Base-by-base conservation (phyloP, 306 rosid genomes). In the Ceratonia siliqua region DNA sequence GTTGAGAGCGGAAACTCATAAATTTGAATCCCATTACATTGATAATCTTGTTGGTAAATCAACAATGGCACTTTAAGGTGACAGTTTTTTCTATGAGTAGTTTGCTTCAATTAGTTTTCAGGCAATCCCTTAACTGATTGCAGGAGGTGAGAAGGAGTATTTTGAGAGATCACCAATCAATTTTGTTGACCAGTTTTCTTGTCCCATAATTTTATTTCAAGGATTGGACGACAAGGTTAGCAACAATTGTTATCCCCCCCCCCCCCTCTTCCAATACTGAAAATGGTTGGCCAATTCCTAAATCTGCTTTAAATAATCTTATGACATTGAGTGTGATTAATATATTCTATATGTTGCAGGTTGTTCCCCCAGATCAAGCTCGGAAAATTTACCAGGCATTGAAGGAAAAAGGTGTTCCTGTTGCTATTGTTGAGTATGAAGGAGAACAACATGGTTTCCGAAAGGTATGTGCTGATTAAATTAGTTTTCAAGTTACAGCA, bases 161-260 rank as follows among this genome's bases (percentile, higher is more conserved):
- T 79, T 75, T 36, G 92, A 92, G 62, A 88, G 92, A 83, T 88
- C 97, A 17, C 99, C 99, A 0, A 89, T 94, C 79, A 92, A 92
- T 81, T 90, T 77, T 50, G 87, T 86, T 32, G 89, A 90, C 53
- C 82, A 90, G 25, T 90, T 94, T 81, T 92, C 99, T 65, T 92
- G 96, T 80, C 96, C 97, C 30, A 83, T 89, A 72, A 94, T 94
- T 42, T 75, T 94, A 55, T 94, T 94, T 75, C 99, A 94, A 83
- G 99, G 99, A 70, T 76, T 90, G 85, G 96, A 94, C 15, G 99
- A 94, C 85, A 94, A 91, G 90, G 98, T 92, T 74, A 82, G 77
- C 45, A 72, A 35, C 58, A 50, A 33, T 54, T 54, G 55, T 50
- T 1, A 28, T 41, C 61, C 38, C 64, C 28, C n/a, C 58, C 21